phyloP scores from a whole-genome alignment of 306 rosid species.

The Glycyrrhiza uralensis region DNA sequence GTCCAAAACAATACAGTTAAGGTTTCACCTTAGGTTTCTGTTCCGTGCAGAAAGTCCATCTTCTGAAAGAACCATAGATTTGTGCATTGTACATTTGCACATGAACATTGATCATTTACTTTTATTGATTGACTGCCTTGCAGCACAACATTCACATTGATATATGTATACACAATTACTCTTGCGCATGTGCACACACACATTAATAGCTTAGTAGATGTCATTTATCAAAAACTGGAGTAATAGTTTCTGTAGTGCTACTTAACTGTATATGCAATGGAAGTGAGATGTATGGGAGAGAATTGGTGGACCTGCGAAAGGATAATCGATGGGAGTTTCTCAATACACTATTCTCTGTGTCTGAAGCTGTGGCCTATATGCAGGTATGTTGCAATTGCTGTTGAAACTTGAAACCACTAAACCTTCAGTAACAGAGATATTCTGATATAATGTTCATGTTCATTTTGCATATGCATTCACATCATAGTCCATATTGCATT shows the following conservation, averaged over 20 bases:
- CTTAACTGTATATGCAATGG: constrained; percentile 59
- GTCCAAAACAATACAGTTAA: constrained; percentile 16
- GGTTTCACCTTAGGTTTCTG: constrained; percentile 14
- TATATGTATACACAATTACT: neutral
- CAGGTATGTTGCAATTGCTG: constrained; percentile 57
- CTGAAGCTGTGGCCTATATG: constrained; percentile 98
- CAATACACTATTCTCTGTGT: constrained; percentile 92
- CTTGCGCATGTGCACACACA: neutral
- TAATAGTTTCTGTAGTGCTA: constrained; percentile 36
- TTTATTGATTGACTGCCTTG: constrained; percentile 10
- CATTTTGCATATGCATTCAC: neutral
- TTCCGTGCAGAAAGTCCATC: constrained; percentile 1
- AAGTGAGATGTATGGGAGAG: constrained; percentile 97
- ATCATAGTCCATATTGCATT: constrained; percentile 11
- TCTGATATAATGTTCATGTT: constrained; percentile 18
- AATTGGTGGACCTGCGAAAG: constrained; percentile 92
- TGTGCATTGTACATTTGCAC: constrained; percentile 8
- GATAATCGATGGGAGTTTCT: constrained; percentile 92
- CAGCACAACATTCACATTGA: neutral
- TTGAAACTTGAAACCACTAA: constrained; percentile 13
- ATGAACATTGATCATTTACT: constrained; percentile 11
- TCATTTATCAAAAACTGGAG: constrained; percentile 36
- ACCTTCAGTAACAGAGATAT: constrained; percentile 3
- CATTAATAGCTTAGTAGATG: constrained; percentile 25
- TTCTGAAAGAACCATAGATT: constrained; percentile 20